phyloP scores from a whole-genome alignment of 2,329 filamentous ascomycete genomes.

The Alternaria hordeiaustralica region DNA sequence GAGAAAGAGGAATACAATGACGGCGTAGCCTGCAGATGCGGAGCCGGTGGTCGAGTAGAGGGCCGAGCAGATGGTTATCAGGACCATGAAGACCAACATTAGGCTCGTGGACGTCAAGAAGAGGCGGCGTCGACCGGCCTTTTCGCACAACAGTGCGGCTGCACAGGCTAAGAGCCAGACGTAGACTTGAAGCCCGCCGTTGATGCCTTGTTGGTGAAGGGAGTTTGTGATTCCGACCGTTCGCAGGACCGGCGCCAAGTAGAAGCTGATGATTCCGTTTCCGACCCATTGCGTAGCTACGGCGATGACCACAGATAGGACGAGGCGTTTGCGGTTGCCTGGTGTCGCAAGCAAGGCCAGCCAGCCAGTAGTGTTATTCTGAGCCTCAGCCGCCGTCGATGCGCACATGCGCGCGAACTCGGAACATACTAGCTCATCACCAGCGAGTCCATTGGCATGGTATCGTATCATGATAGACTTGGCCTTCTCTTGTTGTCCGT shows the following conservation, averaged over 20 bases:
- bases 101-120: constrained; percentile 52
- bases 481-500: constrained; percentile 61
- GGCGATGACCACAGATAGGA: constrained; percentile 47
- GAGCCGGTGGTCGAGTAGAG: constrained; percentile 14
- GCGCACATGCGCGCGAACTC: constrained; percentile 15
- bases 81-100: constrained; percentile 54
- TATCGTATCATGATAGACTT: constrained; percentile 60
- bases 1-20: constrained; percentile 26
- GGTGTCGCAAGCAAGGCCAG: constrained; percentile 28
- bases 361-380: constrained; percentile 2
- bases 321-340: constrained; percentile 48
- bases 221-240: constrained; percentile 48
- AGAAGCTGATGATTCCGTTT: constrained; percentile 48
- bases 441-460: constrained; percentile 54
- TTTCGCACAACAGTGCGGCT: constrained; percentile 52
- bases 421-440: constrained; percentile 14
- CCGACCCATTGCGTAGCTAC: constrained; percentile 51
- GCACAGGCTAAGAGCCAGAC: constrained; percentile 46
- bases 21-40: constrained; percentile 15
- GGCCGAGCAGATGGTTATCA: constrained; percentile 52
- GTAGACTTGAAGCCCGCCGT: constrained; percentile 51
- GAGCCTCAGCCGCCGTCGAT: background rate
- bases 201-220: constrained; percentile 48
- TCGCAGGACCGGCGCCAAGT: constrained; percentile 48
- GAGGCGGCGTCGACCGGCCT: constrained; percentile 52